phyloP scores from a whole-genome alignment of 768 basidiomycete genomes.

The Dioszegia hungarica region DNA sequence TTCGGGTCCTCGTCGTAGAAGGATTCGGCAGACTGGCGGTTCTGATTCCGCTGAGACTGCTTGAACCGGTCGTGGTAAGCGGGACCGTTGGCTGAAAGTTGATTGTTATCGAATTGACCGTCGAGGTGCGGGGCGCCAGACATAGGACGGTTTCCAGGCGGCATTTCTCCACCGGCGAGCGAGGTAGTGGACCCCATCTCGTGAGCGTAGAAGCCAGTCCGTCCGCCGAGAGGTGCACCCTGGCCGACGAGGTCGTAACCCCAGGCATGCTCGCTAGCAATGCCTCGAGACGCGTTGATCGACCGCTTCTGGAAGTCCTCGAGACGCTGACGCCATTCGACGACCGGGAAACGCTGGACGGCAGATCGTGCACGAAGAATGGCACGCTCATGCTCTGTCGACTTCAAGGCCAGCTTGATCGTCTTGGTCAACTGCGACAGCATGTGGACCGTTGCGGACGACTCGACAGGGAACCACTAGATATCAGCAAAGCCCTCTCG shows the following conservation, averaged over 20 bases:
- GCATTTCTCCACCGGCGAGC: conserved; percentile 26
- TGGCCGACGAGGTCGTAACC: conserved; percentile 42
- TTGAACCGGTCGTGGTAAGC: conserved; percentile 43
- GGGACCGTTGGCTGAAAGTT: conserved; percentile 24
- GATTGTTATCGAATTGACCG: conserved; percentile 28
- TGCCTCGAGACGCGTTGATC: conserved; percentile 63
- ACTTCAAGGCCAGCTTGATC: conserved; percentile 88
- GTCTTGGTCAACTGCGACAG: conserved; percentile 89
- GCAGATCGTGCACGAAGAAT: conserved; percentile 89
- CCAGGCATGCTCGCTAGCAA: conserved; percentile 68
- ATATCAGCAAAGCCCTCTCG: conserved; percentile 10
- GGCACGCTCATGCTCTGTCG: conserved; percentile 82
- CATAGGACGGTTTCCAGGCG: conserved; percentile 22
- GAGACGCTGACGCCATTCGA: conserved; percentile 93
- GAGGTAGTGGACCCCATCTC: conserved; percentile 33
- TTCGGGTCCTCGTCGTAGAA: conserved; percentile 50
- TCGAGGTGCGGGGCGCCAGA: conserved; percentile 11
- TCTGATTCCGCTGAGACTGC: conserved; percentile 25
- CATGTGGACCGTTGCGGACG: conserved; percentile 87
- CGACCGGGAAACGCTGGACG: conserved; percentile 92
- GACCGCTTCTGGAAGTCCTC: conserved; percentile 91
- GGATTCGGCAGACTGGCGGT: conserved; percentile 46
- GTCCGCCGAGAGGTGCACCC: conserved; percentile 2
- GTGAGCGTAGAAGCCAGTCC: conserved; percentile 25
- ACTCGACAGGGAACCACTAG: conserved; percentile 96